phyloP scores from a whole-genome alignment of 2,329 filamentous ascomycete genomes.

The Biscogniauxia sp. region DNA sequence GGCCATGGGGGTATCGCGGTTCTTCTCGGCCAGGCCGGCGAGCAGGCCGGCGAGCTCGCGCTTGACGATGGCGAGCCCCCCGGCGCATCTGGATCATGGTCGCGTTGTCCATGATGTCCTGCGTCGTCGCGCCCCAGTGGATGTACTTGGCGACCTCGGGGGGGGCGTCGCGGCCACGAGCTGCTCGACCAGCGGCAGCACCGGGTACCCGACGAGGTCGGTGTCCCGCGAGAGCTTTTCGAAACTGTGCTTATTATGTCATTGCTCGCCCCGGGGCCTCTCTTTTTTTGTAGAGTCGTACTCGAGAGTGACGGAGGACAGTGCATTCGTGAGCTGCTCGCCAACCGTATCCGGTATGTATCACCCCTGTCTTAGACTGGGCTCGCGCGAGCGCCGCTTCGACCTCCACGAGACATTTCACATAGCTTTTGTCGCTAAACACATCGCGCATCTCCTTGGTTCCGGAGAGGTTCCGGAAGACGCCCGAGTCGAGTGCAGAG shows the following conservation, averaged over 20 bases:
- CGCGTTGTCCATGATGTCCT: slow-evolving; percentile 58
- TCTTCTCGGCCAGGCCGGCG: slow-evolving; percentile 39
- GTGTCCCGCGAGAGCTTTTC: slow-evolving; percentile 45
- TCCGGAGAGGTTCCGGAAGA: slow-evolving; percentile 51
- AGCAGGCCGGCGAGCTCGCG: slow-evolving; percentile 43
- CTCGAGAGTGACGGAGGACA: slow-evolving; percentile 17
- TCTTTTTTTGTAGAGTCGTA: slow-evolving; percentile 4
- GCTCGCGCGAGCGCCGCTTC: slow-evolving; percentile 52
- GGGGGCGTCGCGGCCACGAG: slow-evolving; percentile 35
- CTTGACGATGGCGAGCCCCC: slow-evolving; percentile 48
- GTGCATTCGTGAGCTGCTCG: slow-evolving; percentile 34
- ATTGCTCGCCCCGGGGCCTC: neutral
- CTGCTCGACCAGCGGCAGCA: slow-evolving; percentile 50
- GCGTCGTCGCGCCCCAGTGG: slow-evolving; percentile 59
- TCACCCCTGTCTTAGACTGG: slow-evolving; percentile 46
- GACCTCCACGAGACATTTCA: slow-evolving; percentile 47
- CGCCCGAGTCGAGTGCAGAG: slow-evolving; percentile 44
- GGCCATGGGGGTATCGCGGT: slow-evolving; percentile 55
- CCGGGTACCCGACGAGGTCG: slow-evolving; percentile 54
- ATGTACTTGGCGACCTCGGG: slow-evolving; percentile 44
- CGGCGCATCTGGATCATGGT: slow-evolving; percentile 51
- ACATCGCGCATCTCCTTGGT: slow-evolving; percentile 49
- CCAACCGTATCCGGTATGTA: slow-evolving; percentile 45
- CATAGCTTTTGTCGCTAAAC: slow-evolving; percentile 49
- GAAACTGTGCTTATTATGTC: slow-evolving; percentile 9